Percentiles rank a stretch among this genome's conserved stretches.
Evolutionary conservation across 2,329 filamentous ascomycete species (phyloP).

Genomic region (Xylariaceae sp.): DNA sequence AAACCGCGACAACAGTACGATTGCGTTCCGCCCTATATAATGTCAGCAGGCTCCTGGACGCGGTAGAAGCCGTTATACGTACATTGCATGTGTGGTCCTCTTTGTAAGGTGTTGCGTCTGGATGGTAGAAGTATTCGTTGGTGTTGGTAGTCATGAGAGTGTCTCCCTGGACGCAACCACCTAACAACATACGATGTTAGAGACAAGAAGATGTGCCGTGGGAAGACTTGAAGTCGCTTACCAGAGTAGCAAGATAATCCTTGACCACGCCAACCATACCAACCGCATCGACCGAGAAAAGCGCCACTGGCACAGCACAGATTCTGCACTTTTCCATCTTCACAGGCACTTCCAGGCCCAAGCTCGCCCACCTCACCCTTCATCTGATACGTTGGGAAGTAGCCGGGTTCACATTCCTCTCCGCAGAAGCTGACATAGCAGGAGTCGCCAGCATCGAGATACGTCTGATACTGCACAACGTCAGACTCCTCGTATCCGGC

Average conservation of each 20-base stretch:
- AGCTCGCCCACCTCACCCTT: neutral
- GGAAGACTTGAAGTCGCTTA: too few species aligned
- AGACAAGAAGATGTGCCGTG: too few species aligned
- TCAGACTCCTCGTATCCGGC: too few species aligned
- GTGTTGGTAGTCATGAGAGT: neutral
- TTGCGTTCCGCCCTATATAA: neutral
- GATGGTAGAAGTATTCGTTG: too few species aligned
- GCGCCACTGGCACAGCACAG: conserved; percentile 2
- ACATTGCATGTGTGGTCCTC: neutral
- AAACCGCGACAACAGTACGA: neutral
- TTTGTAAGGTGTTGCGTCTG: too few species aligned
- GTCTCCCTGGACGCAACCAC: neutral
- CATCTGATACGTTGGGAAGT: neutral
- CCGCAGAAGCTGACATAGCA: conserved; percentile 1
- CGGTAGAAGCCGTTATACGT: too few species aligned
- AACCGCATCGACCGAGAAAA: neutral
- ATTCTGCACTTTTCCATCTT: neutral
- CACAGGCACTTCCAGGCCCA: neutral
- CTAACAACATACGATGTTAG: neutral
- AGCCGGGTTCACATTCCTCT: neutral
- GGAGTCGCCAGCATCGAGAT: neutral
- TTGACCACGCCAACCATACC: neutral
- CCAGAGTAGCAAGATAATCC: neutral
- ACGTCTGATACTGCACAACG: too few species aligned
- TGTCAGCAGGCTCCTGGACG: too few species aligned